Evolutionary conservation across 805 yeast species (phyloP).

Genomic region (Candida berthetii): DNA sequence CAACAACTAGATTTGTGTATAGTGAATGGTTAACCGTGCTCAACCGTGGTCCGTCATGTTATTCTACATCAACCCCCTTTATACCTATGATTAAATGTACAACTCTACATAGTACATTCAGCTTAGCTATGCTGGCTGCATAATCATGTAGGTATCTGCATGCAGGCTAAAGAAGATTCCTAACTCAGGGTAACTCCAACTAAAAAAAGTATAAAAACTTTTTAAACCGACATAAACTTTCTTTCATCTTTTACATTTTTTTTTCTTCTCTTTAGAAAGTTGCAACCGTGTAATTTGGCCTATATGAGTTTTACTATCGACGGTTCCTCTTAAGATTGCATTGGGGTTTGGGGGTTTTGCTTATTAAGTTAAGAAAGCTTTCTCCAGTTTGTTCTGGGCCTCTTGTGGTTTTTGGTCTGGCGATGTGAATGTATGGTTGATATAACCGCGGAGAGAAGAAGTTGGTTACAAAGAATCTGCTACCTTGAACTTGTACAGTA

Average conservation of each 20-base stretch:
- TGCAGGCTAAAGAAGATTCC: too few species aligned
- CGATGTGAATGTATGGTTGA: not conserved
- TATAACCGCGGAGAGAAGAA: slow-evolving; percentile 27
- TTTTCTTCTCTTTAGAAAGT: not conserved
- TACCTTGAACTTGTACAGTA: slow-evolving; percentile 25
- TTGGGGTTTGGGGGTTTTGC: not conserved
- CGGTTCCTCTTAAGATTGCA: not conserved
- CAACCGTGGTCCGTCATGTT: too few species aligned
- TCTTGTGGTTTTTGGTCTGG: not conserved
- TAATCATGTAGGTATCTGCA: too few species aligned
- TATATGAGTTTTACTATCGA: not conserved
- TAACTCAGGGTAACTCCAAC: too few species aligned
- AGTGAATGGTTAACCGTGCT: too few species aligned
- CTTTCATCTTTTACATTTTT: not conserved
- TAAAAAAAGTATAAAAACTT: too few species aligned
- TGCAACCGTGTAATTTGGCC: not conserved
- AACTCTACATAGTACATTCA: too few species aligned
- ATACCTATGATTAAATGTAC: too few species aligned
- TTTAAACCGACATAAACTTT: not conserved
- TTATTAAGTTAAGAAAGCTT: not conserved
- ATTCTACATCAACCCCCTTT: too few species aligned
- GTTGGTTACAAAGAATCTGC: slow-evolving; percentile 36
- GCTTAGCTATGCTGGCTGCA: too few species aligned
- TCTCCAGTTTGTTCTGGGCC: not conserved
- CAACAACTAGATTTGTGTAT: too few species aligned